Conservation (phyloP, 2,329 filamentous ascomycete species). For the Diaporthe ampelina region DNA sequence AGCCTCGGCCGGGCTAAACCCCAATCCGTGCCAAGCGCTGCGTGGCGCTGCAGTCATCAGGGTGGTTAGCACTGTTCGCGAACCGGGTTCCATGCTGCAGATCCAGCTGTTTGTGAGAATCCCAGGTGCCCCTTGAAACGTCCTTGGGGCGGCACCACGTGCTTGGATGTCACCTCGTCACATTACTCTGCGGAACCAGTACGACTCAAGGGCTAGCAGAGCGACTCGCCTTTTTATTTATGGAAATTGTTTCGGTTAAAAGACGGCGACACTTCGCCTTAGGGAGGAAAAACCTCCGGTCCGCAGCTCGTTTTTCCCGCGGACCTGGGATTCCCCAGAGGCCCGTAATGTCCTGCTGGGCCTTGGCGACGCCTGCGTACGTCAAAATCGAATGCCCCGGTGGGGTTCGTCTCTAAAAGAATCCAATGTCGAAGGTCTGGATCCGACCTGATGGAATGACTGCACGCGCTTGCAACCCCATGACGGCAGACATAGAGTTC, state of each 20-base stretch:
- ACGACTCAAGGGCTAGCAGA: constrained; percentile 12
- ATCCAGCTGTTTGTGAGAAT: constrained; percentile 25
- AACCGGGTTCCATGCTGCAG: constrained; percentile 25
- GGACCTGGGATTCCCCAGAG: constrained; percentile 18
- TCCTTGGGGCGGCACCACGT: constrained; percentile 30
- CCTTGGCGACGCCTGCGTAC: constrained; percentile 17
- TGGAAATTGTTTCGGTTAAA: constrained; percentile 26
- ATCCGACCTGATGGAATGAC: constrained; percentile 22
- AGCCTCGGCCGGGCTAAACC: constrained; percentile 27
- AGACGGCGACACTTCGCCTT: constrained; percentile 3
- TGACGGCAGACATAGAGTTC: constrained; percentile 10
- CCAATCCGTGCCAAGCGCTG: neutral
- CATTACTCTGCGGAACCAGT: constrained; percentile 22
- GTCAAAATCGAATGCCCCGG: constrained; percentile 11
- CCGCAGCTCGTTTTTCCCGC: constrained; percentile 12
- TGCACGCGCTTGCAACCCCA: neutral
- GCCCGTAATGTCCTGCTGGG: neutral
- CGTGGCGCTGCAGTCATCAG: constrained; percentile 15
- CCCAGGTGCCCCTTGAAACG: constrained; percentile 29
- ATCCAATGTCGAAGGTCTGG: neutral
- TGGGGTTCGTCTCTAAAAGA: constrained; percentile 12
- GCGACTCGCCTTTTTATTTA: constrained; percentile 23
- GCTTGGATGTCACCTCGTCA: constrained; percentile 31
- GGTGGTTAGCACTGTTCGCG: neutral
- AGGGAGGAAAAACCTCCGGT: constrained; percentile 22